Evolutionary conservation across 2,329 filamentous ascomycete genomes (phyloP), one percentile per base, ranked within the genome.

Genomic region (Cryoendolithus antarcticus): DNA sequence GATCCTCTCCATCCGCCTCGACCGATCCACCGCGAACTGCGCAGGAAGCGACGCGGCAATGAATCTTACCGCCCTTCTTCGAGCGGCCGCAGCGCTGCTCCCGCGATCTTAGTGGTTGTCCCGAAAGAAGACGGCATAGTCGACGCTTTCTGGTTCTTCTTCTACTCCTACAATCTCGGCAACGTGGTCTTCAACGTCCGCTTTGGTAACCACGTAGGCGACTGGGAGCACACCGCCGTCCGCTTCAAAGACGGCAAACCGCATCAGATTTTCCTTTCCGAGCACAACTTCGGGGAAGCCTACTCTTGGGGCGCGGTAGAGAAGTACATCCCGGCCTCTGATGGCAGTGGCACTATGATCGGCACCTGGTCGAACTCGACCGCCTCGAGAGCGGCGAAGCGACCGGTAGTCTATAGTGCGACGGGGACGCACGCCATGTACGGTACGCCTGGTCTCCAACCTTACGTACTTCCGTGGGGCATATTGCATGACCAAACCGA

Each of bases 91-190:
- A 93, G 86, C 41, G 71, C 76, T 35, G 89, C 89, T 0, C 89
- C 91, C 1, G 88, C 82, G 6, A 74, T 93, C 10, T 74, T 96
- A 8, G 67, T 96, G 13, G 71, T 93, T 13, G 80, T 95, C 29
- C 82, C 93, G 54, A 96, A 96, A 62, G 86, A 82, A 12, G 74
- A 85, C 21, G 86, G 83, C 30, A 78, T 94, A 9, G 66, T 95
- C 15, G 91, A 96, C 57, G 91, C 88, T 4, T 98, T 96, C 57
- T 98, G 89, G 88, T 96, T 96, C 69, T 96, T 91, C 69, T 96
- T 96, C 57, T 98, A 96, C 71, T 89, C 84, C 50, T 96, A 94
- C 69, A 96, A 98, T 55, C 75, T 95, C 1, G 91, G 91, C 6
- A 93, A 94, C 58, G 83, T 81, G 0, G 91, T 96, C 1, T 70